Conservation (phyloP, 2,329 filamentous ascomycete species). For the Microdochium nivale region DNA sequence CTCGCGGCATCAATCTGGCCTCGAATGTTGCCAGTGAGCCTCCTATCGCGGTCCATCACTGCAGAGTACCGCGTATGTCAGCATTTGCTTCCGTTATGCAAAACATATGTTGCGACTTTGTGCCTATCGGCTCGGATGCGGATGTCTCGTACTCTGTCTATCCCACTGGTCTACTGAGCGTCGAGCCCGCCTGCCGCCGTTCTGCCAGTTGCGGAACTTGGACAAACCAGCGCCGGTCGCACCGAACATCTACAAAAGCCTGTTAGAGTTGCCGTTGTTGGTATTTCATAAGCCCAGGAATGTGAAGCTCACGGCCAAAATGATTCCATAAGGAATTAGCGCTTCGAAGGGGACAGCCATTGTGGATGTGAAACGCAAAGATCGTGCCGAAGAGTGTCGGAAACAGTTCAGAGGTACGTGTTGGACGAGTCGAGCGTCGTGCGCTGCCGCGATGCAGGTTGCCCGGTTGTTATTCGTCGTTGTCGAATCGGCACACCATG, state of each 20-base stretch:
- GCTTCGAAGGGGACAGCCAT: slow-evolving; percentile 60
- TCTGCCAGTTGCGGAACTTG: slow-evolving; percentile 46
- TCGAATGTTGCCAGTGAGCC: slow-evolving; percentile 49
- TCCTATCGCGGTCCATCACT: slow-evolving; percentile 60
- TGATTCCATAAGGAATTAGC: slow-evolving; percentile 56
- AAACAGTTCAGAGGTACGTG: no score
- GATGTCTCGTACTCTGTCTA: slow-evolving; percentile 41
- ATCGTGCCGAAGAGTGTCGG: neutral
- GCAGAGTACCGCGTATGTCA: slow-evolving; percentile 7
- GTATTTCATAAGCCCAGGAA: slow-evolving; percentile 1
- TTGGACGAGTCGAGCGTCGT: no score
- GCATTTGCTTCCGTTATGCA: neutral
- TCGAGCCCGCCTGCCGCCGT: slow-evolving; percentile 52
- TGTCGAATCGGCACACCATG: no score
- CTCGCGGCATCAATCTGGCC: slow-evolving; percentile 47
- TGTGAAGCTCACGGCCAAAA: slow-evolving; percentile 42
- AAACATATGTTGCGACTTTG: neutral
- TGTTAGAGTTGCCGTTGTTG: slow-evolving; percentile 8
- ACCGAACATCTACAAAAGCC: slow-evolving; percentile 49
- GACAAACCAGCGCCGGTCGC: slow-evolving; percentile 49
- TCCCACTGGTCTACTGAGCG: slow-evolving; percentile 57
- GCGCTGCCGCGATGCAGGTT: no score
- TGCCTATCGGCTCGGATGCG: neutral
- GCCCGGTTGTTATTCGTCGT: no score
- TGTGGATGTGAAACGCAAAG: slow-evolving; percentile 14